Conservation (phyloP, 1,284 basidiomycete genomes). For the Leccinum proliferum region DNA sequence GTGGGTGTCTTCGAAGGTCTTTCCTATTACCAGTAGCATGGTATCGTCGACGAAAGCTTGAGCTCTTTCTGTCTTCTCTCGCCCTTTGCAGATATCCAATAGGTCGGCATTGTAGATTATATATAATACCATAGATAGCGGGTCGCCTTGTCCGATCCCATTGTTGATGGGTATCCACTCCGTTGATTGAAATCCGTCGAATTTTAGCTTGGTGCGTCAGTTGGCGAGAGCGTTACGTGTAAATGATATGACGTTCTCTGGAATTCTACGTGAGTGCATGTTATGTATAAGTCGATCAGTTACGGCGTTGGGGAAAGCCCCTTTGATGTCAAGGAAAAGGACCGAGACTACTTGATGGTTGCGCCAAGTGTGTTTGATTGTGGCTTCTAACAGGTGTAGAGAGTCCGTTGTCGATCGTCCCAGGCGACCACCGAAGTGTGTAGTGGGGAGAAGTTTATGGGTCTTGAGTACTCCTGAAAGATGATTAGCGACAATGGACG, state of each 20-base stretch:
- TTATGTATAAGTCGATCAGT: too few relatives aligned
- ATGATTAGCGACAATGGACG: too few relatives aligned
- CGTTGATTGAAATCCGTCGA: background rate
- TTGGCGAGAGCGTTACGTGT: background rate
- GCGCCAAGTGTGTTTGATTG: background rate
- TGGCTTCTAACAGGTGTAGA: background rate
- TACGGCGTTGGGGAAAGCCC: too few relatives aligned
- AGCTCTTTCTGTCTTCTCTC: background rate
- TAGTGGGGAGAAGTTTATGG: accelerated
- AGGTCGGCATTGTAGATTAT: background rate
- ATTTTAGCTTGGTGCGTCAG: background rate
- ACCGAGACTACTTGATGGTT: accelerated
- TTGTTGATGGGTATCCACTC: background rate
- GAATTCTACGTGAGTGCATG: too few relatives aligned
- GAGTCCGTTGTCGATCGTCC: background rate
- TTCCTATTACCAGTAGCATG: too few relatives aligned
- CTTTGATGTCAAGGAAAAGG: too few relatives aligned
- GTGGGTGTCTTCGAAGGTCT: too few relatives aligned
- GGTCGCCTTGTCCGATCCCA: background rate
- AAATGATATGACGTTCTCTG: background rate
- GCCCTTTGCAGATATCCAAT: background rate
- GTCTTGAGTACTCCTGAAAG: background rate
- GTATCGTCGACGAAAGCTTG: too few relatives aligned
- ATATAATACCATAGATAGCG: background rate
- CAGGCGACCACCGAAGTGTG: background rate